Evolutionary conservation across 169 alveolate genomes (phyloP).

Genomic region (Plasmodium knowlesi): DNA sequence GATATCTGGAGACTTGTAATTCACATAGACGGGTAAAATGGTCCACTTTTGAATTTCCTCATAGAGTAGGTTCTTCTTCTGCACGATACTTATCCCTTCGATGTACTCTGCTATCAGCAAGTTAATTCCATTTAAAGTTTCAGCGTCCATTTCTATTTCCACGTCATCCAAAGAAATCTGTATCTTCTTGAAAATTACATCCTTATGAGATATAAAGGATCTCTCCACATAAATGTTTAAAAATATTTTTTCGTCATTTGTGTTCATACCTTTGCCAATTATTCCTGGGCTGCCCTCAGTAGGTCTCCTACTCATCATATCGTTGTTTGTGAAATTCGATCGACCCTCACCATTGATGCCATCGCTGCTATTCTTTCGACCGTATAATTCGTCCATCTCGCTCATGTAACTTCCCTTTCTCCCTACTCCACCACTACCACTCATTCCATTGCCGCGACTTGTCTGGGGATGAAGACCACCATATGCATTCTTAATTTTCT

Average conservation of each 20-base stretch:
- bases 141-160: conserved; percentile 84
- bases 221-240: conserved; percentile 86
- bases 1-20: conserved; percentile 78
- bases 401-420: background rate
- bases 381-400: background rate
- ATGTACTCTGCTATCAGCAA: conserved; percentile 67
- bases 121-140: conserved; percentile 68
- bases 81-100: conserved; percentile 54
- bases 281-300: background rate
- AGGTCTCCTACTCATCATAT: background rate
- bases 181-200: conserved; percentile 83
- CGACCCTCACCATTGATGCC: background rate
- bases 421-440: background rate
- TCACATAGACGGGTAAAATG: conserved; percentile 75
- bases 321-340: background rate
- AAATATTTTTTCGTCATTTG: conserved; percentile 75
- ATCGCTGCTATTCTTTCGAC: background rate
- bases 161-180: conserved; percentile 85
- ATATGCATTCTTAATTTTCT: conserved; percentile 3
- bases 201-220: conserved; percentile 84
- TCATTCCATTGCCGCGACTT: background rate
- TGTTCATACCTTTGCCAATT: background rate
- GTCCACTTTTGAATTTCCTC: conserved; percentile 76
- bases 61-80: conserved; percentile 48
- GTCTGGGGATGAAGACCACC: background rate